Percentiles rank a stretch among this genome's conserved stretches.
Evolutionary conservation across 139 green algal species (phyloP).

Genomic region (Desmodesmus armatus): DNA sequence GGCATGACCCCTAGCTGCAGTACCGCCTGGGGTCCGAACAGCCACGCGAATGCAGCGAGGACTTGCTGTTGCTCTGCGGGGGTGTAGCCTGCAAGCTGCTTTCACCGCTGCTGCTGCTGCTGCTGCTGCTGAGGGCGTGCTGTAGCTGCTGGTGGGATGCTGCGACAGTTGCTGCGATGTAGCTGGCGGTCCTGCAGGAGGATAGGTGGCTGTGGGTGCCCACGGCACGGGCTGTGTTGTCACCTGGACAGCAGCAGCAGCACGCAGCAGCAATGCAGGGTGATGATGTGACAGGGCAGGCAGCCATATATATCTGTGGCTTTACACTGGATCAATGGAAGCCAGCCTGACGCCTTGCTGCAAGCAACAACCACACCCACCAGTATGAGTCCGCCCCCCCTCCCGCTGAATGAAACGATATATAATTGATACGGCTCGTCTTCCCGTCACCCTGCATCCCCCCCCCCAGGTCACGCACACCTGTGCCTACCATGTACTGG

Average conservation of each 20-base stretch:
- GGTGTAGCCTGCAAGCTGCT: not conserved
- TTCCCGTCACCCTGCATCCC: too few relatives aligned
- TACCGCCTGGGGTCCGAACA: not conserved
- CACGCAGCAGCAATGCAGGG: not conserved
- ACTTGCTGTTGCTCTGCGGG: not conserved
- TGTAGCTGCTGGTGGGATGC: not conserved
- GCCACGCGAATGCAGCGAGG: not conserved
- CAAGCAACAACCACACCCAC: too few relatives aligned
- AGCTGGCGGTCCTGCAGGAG: not conserved
- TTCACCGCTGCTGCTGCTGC: slow-evolving; percentile 4
- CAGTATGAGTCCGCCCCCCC: too few relatives aligned
- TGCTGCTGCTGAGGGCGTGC: slow-evolving; percentile 2
- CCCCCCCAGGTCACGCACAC: too few relatives aligned
- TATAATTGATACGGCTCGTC: too few relatives aligned
- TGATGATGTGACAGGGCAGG: not conserved
- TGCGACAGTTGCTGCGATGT: not conserved
- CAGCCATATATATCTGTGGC: not conserved
- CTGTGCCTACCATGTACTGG: too few relatives aligned
- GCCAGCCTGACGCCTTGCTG: not conserved
- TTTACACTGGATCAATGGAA: not conserved
- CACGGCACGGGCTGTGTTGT: slow-evolving; percentile 34
- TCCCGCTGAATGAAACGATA: too few relatives aligned
- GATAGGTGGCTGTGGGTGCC: slow-evolving; percentile 26
- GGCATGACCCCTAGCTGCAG: not conserved
- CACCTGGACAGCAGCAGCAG: slow-evolving; percentile 5